These are phyloP conservation scores for Plasmodium adleri DNA, from an alignment of 169 alveolate species.

Conservation along the genomic window DNA sequence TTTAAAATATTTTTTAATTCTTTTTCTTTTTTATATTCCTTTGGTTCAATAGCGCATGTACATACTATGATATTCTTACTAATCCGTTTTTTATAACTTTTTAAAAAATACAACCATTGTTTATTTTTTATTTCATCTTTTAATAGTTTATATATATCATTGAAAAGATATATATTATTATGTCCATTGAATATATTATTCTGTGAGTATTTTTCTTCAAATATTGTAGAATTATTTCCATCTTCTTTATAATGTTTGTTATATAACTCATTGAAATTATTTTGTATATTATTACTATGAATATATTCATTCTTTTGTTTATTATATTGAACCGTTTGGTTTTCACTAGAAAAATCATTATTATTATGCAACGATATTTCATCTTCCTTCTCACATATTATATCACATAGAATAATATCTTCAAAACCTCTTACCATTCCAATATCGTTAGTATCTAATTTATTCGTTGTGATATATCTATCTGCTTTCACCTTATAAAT, in stretches of 20 bases:
- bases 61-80: constrained; percentile 61
- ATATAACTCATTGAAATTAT: neutral
- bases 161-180: neutral
- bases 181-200: neutral
- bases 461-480: constrained; percentile 63
- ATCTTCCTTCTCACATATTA: constrained; percentile 45
- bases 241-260: neutral
- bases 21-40: constrained; percentile 58
- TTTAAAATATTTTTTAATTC: constrained; percentile 53
- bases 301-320: neutral
- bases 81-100: constrained; percentile 58
- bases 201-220: neutral
- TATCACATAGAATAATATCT: constrained; percentile 73
- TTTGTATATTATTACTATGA: neutral
- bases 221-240: neutral
- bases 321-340: neutral
- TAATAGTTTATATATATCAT: constrained; percentile 33
- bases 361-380: neutral
- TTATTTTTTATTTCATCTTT: constrained; percentile 36
- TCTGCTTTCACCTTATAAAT: constrained; percentile 81
- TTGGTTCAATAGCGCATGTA: constrained; percentile 73
- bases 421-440: constrained; percentile 80
- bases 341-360: neutral
- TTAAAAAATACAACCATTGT: constrained; percentile 64
- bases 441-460: constrained; percentile 74